Conservation (phyloP, 116 monocot genomes). For the Posidonia oceanica region DNA sequence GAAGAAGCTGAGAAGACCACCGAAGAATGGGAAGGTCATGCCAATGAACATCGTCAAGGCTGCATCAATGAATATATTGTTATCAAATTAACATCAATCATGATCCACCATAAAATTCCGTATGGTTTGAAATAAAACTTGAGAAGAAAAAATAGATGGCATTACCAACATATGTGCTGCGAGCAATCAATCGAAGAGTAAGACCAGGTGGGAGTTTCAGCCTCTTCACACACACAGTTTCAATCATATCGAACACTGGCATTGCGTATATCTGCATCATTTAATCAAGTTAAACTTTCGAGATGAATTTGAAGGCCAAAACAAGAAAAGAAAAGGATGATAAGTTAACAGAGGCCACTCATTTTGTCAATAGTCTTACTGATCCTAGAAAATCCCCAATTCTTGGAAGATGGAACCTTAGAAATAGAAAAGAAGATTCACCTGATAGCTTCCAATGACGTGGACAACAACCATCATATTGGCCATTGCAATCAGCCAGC, state of each 20-base stretch:
- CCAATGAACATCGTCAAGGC: conserved; percentile 19
- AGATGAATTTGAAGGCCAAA: neutral
- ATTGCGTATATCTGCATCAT: conserved; percentile 53
- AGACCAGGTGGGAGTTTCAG: conserved; percentile 14
- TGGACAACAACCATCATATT: too few species aligned
- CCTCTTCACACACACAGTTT: conserved; percentile 26
- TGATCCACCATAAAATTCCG: too few species aligned
- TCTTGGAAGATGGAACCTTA: conserved; percentile 20
- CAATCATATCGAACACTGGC: conserved; percentile 81
- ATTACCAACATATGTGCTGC: conserved; percentile 26
- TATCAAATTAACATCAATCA: too few species aligned
- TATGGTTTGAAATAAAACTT: too few species aligned
- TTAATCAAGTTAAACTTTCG: neutral
- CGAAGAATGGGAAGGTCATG: conserved; percentile 17
- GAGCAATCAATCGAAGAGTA: conserved; percentile 18
- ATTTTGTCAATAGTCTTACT: too few species aligned
- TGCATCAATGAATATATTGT: conserved; percentile 4
- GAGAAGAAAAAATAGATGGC: too few species aligned
- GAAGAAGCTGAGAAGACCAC: conserved; percentile 16
- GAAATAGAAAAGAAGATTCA: too few species aligned
- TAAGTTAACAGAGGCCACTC: too few species aligned
- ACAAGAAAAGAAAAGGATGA: too few species aligned
- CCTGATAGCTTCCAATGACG: too few species aligned
- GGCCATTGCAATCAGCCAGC: too few species aligned
- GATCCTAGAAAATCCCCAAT: too few species aligned